Conservation (phyloP, 1,284 basidiomycete genomes). For the Boletus mariae region DNA sequence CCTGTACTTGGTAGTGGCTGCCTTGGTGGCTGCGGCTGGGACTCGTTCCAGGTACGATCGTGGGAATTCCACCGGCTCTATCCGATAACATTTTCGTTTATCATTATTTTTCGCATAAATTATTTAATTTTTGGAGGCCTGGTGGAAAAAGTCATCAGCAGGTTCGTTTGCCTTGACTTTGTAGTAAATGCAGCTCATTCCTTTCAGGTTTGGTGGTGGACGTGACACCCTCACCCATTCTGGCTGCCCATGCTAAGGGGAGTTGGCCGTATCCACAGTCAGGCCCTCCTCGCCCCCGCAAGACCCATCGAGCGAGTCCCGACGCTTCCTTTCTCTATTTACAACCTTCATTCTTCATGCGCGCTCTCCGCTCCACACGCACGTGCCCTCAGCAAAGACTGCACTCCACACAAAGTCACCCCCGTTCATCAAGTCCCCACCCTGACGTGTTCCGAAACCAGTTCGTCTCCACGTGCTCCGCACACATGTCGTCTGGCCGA, state of each 20-base stretch:
- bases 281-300: constrained; percentile 27
- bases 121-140: not conserved
- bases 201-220: constrained; percentile 25
- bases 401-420: constrained; percentile 7
- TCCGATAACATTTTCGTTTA: not conserved
- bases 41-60: constrained; percentile 3
- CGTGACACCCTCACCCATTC: constrained; percentile 35
- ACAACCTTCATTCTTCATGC: constrained; percentile 26
- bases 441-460: not conserved
- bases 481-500: not conserved
- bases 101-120: not conserved
- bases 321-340: constrained; percentile 2
- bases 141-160: constrained; percentile 3
- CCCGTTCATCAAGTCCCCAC: not conserved
- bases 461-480: not conserved
- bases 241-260: constrained; percentile 72
- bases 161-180: constrained; percentile 3
- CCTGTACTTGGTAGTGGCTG: not conserved
- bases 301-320: constrained; percentile 11
- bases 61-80: constrained; percentile 13
- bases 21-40: not conserved
- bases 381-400: constrained; percentile 14
- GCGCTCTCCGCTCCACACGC: constrained; percentile 15
- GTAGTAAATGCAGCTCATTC: not conserved
- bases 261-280: constrained; percentile 52